A percentile compares a stretch with the other conserved stretches of the same genome.
Conservation (phyloP, 2,329 filamentous ascomycete genomes). For the Apiospora phragmitis region DNA sequence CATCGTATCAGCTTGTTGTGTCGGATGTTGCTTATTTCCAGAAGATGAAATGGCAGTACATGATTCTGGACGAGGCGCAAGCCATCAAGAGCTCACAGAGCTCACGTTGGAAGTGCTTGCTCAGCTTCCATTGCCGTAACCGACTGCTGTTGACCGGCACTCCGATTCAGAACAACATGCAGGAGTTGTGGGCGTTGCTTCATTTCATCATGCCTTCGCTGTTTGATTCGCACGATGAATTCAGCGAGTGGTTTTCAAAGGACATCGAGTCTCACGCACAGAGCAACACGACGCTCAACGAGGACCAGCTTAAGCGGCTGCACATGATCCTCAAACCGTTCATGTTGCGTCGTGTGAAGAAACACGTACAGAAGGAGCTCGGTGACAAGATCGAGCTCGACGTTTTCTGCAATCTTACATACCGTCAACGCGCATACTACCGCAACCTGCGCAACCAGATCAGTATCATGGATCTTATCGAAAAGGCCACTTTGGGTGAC, state of each 20-base stretch:
- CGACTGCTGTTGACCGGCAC: slow-evolving; percentile 92
- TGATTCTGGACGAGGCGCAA: slow-evolving; percentile 98
- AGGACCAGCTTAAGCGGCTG: slow-evolving; percentile 92
- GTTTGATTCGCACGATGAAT: slow-evolving; percentile 92
- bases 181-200: slow-evolving; percentile 93
- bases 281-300: slow-evolving; percentile 99
- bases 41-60: slow-evolving; percentile 99
- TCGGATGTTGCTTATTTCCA: slow-evolving; percentile 97
- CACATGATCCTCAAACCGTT: slow-evolving; percentile 99
- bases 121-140: slow-evolving; percentile 95
- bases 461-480: slow-evolving; percentile 97
- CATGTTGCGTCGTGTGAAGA: slow-evolving; percentile 99
- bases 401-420: slow-evolving; percentile 94
- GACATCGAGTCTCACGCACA: slow-evolving; percentile 98
- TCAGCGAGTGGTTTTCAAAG: slow-evolving; percentile 92
- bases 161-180: slow-evolving; percentile 99
- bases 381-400: slow-evolving; percentile 98
- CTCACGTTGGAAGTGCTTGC: slow-evolving; percentile 92
- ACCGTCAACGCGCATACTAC: slow-evolving; percentile 93
- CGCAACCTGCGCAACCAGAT: slow-evolving; percentile 92
- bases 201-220: slow-evolving; percentile 99
- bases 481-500: slow-evolving; percentile 92
- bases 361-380: slow-evolving; percentile 97
- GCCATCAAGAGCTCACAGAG: slow-evolving; percentile 98
- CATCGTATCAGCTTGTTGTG: slow-evolving; percentile 95